Conservation (phyloP, 768 basidiomycete genomes). For the Xanthoconium purpureum region DNA sequence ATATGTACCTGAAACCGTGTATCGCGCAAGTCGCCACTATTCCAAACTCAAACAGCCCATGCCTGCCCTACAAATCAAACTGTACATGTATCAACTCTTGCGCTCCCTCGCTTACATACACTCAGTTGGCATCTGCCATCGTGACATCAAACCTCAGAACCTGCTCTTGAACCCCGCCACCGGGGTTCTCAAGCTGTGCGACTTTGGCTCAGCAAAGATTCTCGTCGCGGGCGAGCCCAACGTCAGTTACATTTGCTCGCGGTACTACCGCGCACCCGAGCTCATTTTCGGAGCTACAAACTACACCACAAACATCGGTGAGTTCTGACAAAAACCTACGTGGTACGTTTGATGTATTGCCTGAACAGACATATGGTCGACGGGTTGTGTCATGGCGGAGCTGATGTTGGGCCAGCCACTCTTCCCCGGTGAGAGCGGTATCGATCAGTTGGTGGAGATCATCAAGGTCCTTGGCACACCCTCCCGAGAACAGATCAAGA, state of each 20-base stretch:
- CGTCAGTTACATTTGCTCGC: constrained; percentile 98
- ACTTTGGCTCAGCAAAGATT: constrained; percentile 99
- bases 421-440: constrained; percentile 98
- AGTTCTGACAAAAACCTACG: constrained; percentile 29
- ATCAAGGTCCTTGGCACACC: constrained; percentile 99
- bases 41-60: constrained; percentile 99
- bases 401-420: constrained; percentile 98
- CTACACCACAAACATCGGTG: constrained; percentile 99
- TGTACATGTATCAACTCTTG: constrained; percentile 99
- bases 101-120: constrained; percentile 99
- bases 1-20: constrained; percentile 99
- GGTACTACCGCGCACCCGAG: constrained; percentile 99
- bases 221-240: constrained; percentile 97
- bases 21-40: constrained; percentile 97
- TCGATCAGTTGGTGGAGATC: constrained; percentile 98
- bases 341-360: constrained; percentile 7
- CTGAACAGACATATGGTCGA: constrained; percentile 92
- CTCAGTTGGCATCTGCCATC: constrained; percentile 98
- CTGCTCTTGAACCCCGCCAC: constrained; percentile 95
- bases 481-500: constrained; percentile 99
- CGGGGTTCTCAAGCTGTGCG: constrained; percentile 95
- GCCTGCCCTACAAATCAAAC: constrained; percentile 99
- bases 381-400: constrained; percentile 99
- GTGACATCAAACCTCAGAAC: constrained; percentile 99
- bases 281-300: constrained; percentile 99